Base-by-base conservation (phyloP, 805 yeast genomes). In the Candida ascalaphidarum region DNA sequence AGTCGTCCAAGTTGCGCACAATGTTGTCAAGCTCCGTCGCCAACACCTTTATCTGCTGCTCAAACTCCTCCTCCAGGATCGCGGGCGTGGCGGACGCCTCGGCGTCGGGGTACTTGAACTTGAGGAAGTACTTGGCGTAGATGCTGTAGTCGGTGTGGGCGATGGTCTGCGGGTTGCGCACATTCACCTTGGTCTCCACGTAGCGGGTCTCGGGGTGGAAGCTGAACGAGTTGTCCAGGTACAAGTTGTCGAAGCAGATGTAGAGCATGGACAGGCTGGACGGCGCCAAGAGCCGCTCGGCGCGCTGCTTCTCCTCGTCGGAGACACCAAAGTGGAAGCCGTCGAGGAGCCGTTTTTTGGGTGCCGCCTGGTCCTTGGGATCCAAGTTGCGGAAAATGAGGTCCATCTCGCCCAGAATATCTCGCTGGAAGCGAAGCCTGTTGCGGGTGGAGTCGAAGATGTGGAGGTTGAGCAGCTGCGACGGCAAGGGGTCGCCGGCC, bases 181-280 rank as follows among this genome's bases (percentile, higher is more conserved):
- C 50, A 27, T 54, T 52, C 12, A 62, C 64, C 11, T 30, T 38
- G 21, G 62, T 26, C 31, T 54, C 54, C 10, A 62, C 43, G 22
- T 62, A 65, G 20, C 50, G 43, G 4, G 42, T 17, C 14, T 34
- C 34, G 5, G 65, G 61, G 11, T 43, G 41, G 36, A 58, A 62
- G 12, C 65, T 54, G 67, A 67, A 62, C 7, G 65, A 57, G 34
- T 55, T 53, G 38, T 62, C 69, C 23, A 37, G 42, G 41, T 53
- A 62, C 17, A 61, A 28, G 36, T 62, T 62, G 40, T 62, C 68
- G 41, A 62, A 62, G 36, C 69, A 62, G 11, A 62, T 44, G 36
- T 58, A 47, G 12, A 62, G 48, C 21, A 45, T 39, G 7, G 55
- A 52, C 28, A 44, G 46, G 4, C 52, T 58, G 15, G 41, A 32